These are phyloP conservation scores for Globisporangium emineosum DNA, from an alignment of 352 stramenopile genomes.

Conservation along the genomic window DNA sequence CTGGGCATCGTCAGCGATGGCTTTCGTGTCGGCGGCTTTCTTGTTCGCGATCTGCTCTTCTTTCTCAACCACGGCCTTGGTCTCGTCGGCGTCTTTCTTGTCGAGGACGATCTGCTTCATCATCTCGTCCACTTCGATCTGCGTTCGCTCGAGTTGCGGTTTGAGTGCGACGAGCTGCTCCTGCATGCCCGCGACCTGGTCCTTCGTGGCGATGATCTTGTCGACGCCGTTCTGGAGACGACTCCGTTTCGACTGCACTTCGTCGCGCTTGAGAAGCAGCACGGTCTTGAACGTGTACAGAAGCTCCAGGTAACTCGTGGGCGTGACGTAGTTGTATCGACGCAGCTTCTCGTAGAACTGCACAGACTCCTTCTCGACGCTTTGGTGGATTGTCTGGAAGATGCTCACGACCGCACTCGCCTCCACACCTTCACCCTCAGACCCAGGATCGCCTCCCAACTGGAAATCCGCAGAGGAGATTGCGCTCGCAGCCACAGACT, in stretches of 20 bases:
- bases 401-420: slow-evolving; percentile 59
- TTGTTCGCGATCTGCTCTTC: slow-evolving; percentile 91
- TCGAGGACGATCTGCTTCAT: slow-evolving; percentile 93
- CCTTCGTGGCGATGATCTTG: slow-evolving; percentile 92
- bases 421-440: slow-evolving; percentile 34
- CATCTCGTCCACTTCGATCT: slow-evolving; percentile 92
- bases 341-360: slow-evolving; percentile 88
- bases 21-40: slow-evolving; percentile 91
- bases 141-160: slow-evolving; percentile 89
- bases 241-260: slow-evolving; percentile 84
- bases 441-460: slow-evolving; percentile 22
- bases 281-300: slow-evolving; percentile 92
- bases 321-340: slow-evolving; percentile 93
- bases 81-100: slow-evolving; percentile 90
- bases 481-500: slow-evolving; percentile 73
- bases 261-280: slow-evolving; percentile 84
- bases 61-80: slow-evolving; percentile 87
- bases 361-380: slow-evolving; percentile 73
- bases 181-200: slow-evolving; percentile 91
- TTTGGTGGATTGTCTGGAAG: slow-evolving; percentile 89
- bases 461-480: slow-evolving; percentile 64
- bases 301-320: slow-evolving; percentile 93
- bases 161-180: slow-evolving; percentile 91
- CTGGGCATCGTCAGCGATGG: slow-evolving; percentile 91
- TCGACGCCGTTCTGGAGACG: slow-evolving; percentile 90